These are phyloP conservation scores for Leishmania turanica DNA, from an alignment of 208 protist genomes.

Conservation along the genomic window DNA sequence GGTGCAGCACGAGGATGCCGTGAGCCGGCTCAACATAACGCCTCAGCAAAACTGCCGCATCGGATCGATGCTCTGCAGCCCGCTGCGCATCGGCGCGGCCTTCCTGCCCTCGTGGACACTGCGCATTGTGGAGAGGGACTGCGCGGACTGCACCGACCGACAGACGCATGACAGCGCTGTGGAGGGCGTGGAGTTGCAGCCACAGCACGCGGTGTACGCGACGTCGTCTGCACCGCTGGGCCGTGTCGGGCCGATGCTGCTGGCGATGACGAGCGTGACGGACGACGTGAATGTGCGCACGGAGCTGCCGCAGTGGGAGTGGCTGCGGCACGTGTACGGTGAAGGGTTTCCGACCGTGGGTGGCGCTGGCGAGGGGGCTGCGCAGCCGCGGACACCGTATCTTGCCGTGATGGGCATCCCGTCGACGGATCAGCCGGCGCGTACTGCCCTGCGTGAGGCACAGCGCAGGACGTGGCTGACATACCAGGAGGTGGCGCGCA, in stretches of 20 bases:
- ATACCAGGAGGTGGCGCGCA: constrained; percentile 38
- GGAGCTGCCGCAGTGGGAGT: constrained; percentile 22
- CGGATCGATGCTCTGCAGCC: too few species aligned
- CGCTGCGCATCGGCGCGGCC: too few species aligned
- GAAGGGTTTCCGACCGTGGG: not conserved
- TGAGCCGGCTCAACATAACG: not conserved
- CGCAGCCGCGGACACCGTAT: constrained; percentile 12
- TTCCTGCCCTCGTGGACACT: constrained; percentile 25
- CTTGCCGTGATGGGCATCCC: constrained; percentile 51
- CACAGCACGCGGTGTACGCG: constrained; percentile 9
- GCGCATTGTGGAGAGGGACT: not conserved
- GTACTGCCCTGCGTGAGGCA: constrained; percentile 25
- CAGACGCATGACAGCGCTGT: not conserved
- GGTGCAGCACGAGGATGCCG: constrained; percentile 4
- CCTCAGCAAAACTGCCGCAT: too few species aligned
- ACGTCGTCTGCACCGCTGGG: constrained; percentile 16
- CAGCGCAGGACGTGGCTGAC: constrained; percentile 52
- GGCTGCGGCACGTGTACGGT: constrained; percentile 18
- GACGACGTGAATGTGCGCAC: constrained; percentile 14
- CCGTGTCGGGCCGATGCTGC: constrained; percentile 31
- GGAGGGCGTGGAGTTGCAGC: not conserved
- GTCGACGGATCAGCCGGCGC: constrained; percentile 34
- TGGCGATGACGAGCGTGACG: constrained; percentile 34
- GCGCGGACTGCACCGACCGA: not conserved
- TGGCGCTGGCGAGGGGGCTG: not conserved